Evolutionary conservation across 2,329 filamentous ascomycete species (phyloP), one percentile per base, ranked within the genome.

Genomic region (Calonectria honghensis): DNA sequence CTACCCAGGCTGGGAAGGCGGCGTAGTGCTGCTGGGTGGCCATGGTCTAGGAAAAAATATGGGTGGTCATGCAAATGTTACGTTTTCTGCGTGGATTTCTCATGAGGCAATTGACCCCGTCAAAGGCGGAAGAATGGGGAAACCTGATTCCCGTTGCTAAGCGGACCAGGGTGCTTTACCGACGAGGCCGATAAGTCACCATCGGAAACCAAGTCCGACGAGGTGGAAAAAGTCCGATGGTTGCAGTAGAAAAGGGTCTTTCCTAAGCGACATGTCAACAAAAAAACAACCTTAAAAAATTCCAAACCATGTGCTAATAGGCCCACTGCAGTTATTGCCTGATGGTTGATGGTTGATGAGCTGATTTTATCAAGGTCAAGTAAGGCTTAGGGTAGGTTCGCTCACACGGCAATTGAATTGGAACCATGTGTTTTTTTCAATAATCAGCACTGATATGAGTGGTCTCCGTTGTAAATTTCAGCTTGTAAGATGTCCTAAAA

Each of bases 21-120:
- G 32, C 54, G 18, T 31, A 52, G 35, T 24, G n/a, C 32, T 39
- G 35, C 35, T 41, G 35, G 32, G 37, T 24, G 27, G 52, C n/a
- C 52, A 24, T 45, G 35, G 57, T 18, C 37, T 14, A 35, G 41
- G 59, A 51, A 37, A 29, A 45, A 29, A 45, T 27, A 67, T 37
- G 45, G 31, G 20, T 20, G n/a, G 57, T 48, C 52, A 74, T 72
- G 61, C 63, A 37, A 51, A 57, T 64, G 52, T 16, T 32, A 16
- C 35, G 24, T 50, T 35, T 31, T 16, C 37, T 39, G 63, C 18
- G 72, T 74, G 72, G 68, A 20, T 50, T 73, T 66, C 52, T 20
- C 20, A 45, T 70, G 59, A 73, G 72, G 72, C 31, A 70, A 73
- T 70, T 67, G 67, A 31, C 24, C 27, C 51, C 61, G 41, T 66